These are phyloP conservation scores for Petunia secreta DNA, from an alignment of 257 asterid genomes.

Conservation along the genomic window DNA sequence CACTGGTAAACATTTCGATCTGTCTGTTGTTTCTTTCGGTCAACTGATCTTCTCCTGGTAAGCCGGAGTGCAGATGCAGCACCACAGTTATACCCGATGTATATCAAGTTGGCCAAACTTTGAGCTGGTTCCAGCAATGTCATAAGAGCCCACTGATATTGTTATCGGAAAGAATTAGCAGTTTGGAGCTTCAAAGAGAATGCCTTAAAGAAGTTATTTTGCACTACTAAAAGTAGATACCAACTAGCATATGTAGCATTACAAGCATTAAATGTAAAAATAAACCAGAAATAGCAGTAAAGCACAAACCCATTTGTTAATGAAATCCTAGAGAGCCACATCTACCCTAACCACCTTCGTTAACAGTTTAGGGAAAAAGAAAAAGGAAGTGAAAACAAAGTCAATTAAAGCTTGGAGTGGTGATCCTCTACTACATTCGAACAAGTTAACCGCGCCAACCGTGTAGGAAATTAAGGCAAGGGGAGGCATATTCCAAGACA, in stretches of 20 bases:
- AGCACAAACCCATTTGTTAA: slow-evolving; percentile 1
- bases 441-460: slow-evolving; percentile 5
- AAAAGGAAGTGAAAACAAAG: not conserved
- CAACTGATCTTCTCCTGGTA: slow-evolving; percentile 75
- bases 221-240: not conserved
- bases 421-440: slow-evolving; percentile 11
- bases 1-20: slow-evolving; percentile 85
- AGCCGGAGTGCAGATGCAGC: slow-evolving; percentile 77
- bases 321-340: not conserved
- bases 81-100: slow-evolving; percentile 79
- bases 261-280: not conserved
- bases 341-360: not conserved
- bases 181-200: slow-evolving; percentile 27
- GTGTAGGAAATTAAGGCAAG: slow-evolving; percentile 11
- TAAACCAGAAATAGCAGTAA: not conserved
- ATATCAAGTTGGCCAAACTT: slow-evolving; percentile 89
- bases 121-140: slow-evolving; percentile 83
- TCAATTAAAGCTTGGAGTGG: slow-evolving; percentile 4
- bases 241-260: slow-evolving; percentile 7
- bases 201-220: slow-evolving; percentile 21
- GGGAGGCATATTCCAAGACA: not conserved
- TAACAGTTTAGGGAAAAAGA: not conserved
- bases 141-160: slow-evolving; percentile 96
- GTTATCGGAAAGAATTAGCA: slow-evolving; percentile 30
- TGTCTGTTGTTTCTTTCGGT: slow-evolving; percentile 77